These are phyloP conservation scores for Ascochyta lentis DNA, from an alignment of 2,329 filamentous ascomycete species.

Conservation along the genomic window DNA sequence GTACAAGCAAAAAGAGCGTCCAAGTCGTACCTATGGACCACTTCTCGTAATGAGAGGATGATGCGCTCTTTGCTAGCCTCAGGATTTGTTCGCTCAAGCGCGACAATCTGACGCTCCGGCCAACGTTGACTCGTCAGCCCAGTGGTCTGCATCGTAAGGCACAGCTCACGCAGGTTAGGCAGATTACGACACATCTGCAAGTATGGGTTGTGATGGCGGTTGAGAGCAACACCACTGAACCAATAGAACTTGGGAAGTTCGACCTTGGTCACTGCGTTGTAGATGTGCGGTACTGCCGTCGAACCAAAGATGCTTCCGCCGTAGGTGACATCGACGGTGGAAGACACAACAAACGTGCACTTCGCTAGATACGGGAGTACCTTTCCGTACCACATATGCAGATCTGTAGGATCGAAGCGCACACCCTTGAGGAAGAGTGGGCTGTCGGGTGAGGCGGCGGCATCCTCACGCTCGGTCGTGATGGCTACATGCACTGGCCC, in stretches of 20 bases:
- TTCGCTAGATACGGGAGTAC: constrained; percentile 21
- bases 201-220: constrained; percentile 89
- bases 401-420: background rate
- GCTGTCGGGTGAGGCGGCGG: background rate
- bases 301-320: constrained; percentile 15
- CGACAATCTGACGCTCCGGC: constrained; percentile 51
- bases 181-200: constrained; percentile 86
- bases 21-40: constrained; percentile 82
- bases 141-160: constrained; percentile 82
- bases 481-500: constrained; percentile 18
- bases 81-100: constrained; percentile 85
- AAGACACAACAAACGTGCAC: constrained; percentile 22
- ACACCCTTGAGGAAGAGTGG: constrained; percentile 24
- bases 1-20: constrained; percentile 72
- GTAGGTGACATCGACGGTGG: constrained; percentile 21
- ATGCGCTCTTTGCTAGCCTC: constrained; percentile 74
- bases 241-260: constrained; percentile 53
- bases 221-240: constrained; percentile 72
- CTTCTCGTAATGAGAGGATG: constrained; percentile 81
- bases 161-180: constrained; percentile 78
- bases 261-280: constrained; percentile 45
- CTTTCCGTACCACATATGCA: constrained; percentile 13
- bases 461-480: constrained; percentile 17
- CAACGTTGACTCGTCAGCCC: constrained; percentile 76
- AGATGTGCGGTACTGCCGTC: constrained; percentile 9